Percentiles rank a stretch among this genome's conserved stretches.
These are phyloP conservation scores for Yamadazyma membranifaciens DNA, from an alignment of 1,139 yeast species.

Conservation along the genomic window DNA sequence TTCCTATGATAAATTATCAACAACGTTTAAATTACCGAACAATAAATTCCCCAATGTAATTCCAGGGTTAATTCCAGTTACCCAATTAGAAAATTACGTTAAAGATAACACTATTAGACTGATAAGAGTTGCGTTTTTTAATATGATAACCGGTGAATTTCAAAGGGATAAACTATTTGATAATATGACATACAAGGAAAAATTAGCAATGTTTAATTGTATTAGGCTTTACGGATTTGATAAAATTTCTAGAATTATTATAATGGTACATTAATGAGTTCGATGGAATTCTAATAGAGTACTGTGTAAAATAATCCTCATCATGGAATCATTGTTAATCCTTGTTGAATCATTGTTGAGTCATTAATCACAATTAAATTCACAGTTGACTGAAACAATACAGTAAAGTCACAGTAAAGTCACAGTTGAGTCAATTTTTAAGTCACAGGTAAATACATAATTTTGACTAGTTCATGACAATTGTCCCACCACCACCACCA, in stretches of 20 bases:
- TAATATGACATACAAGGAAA: slow-evolving; percentile 19
- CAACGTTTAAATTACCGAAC: slow-evolving; percentile 16
- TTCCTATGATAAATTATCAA: slow-evolving; percentile 20
- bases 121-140: slow-evolving; percentile 18
- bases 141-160: slow-evolving; percentile 10
- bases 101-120: slow-evolving; percentile 14
- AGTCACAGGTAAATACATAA: no score
- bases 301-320: no score
- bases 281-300: no score
- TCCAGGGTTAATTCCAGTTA: slow-evolving; percentile 53
- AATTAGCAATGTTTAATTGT: slow-evolving; percentile 33
- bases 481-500: no score
- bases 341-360: no score
- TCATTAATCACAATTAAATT: no score
- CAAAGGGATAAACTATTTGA: slow-evolving; percentile 18
- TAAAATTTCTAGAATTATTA: slow-evolving; percentile 18
- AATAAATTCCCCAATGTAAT: slow-evolving; percentile 38
- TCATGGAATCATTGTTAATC: no score
- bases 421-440: no score
- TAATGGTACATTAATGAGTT: slow-evolving; percentile 12
- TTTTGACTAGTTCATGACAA: no score
- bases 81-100: slow-evolving; percentile 33
- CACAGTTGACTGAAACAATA: no score
- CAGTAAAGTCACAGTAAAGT: no score
- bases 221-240: slow-evolving; percentile 44